Percentiles rank a stretch among this genome's conserved stretches.
phyloP scores from a whole-genome alignment of 345 rosid genomes.

The Eucalyptus victrix region DNA sequence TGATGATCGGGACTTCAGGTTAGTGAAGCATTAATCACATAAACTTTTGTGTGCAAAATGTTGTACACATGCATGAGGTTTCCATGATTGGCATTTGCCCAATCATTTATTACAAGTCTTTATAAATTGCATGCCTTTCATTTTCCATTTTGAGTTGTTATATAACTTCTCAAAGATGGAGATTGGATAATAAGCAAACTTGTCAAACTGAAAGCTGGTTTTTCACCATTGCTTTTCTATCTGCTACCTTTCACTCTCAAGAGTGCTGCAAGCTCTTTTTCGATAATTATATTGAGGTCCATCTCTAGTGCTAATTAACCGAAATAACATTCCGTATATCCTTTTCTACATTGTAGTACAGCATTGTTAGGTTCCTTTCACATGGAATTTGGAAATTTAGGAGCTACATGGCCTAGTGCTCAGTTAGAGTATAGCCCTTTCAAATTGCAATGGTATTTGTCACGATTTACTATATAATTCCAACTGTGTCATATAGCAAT shows the following conservation, averaged over 20 bases:
- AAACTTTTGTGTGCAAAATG: neutral
- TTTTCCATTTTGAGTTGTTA: neutral
- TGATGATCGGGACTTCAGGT: conserved; percentile 96
- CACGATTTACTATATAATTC: neutral
- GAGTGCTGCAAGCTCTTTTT: neutral
- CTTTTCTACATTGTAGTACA: neutral
- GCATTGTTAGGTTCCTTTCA: neutral
- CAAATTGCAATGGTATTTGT: neutral
- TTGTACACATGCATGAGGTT: neutral
- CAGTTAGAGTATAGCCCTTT: neutral
- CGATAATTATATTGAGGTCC: neutral
- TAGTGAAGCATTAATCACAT: neutral
- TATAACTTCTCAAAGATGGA: neutral
- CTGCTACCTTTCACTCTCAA: neutral
- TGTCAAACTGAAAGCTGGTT: neutral
- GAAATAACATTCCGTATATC: neutral
- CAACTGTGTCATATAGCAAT: neutral
- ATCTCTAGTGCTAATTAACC: neutral
- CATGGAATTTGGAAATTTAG: neutral
- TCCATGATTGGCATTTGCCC: neutral
- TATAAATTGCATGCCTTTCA: neutral
- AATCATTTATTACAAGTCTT: neutral
- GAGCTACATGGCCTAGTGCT: neutral
- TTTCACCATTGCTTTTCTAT: neutral
- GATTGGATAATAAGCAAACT: neutral